A percentile compares a stretch with the other conserved stretches of the same genome.
Conservation (phyloP, 2,329 filamentous ascomycete genomes). For the Lachnellula hyalina region DNA sequence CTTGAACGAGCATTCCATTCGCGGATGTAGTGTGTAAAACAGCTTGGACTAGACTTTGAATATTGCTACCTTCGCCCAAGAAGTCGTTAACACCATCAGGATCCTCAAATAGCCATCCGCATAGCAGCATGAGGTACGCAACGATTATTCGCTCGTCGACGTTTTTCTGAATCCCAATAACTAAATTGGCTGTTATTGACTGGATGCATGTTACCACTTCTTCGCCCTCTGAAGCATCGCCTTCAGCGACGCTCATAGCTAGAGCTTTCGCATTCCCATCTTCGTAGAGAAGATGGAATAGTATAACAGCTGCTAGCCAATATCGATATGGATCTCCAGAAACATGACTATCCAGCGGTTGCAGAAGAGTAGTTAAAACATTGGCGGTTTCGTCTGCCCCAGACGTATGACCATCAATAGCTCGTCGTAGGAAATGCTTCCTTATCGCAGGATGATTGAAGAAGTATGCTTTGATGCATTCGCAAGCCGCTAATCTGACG, state of each 20-base stretch:
- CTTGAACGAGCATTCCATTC: constrained; percentile 66
- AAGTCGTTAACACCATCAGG: constrained; percentile 90
- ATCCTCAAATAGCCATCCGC: constrained; percentile 89
- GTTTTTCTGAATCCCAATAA: constrained; percentile 67
- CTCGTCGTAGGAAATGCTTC: constrained; percentile 78
- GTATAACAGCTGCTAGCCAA: constrained; percentile 84
- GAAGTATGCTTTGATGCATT: constrained; percentile 92
- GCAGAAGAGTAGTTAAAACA: constrained; percentile 75
- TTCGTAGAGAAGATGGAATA: constrained; percentile 81
- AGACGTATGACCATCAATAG: constrained; percentile 78
- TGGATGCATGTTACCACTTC: constrained; percentile 95
- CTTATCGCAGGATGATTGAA: constrained; percentile 74
- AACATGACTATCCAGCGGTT: constrained; percentile 55
- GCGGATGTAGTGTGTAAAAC: constrained; percentile 53
- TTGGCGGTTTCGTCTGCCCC: constrained; percentile 81
- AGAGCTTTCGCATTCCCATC: constrained; percentile 72
- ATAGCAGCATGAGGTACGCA: constrained; percentile 84
- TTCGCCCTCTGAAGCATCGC: constrained; percentile 82
- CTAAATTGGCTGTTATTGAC: constrained; percentile 77
- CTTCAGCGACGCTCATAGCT: constrained; percentile 79
- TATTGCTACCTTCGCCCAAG: constrained; percentile 81
- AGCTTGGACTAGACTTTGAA: constrained; percentile 78
- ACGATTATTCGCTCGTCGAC: constrained; percentile 76
- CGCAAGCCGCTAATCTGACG: constrained; percentile 76
- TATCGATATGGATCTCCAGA: constrained; percentile 75